Evolutionary conservation across 1,139 yeast genomes (phyloP).

Genomic region (Groenewaldozyma auringiensis): DNA sequence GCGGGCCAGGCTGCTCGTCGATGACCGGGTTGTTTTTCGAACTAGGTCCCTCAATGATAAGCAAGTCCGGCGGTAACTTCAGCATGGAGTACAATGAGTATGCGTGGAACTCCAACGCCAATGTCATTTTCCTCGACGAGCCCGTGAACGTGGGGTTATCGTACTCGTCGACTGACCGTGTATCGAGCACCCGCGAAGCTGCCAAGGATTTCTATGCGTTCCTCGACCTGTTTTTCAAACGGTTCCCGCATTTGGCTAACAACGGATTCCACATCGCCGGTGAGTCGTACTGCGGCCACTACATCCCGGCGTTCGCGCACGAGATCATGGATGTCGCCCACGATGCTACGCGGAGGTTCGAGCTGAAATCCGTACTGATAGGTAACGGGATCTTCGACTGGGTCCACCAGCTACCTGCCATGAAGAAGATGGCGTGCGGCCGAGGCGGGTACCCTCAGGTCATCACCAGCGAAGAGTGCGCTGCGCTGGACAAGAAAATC

Average conservation of each 20-base stretch:
- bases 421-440: conserved; percentile 98
- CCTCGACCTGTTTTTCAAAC: conserved; percentile 78
- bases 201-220: conserved; percentile 91
- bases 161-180: conserved; percentile 37
- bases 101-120: conserved; percentile 65
- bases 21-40: conserved; percentile 61
- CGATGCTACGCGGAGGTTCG: conserved; percentile 67
- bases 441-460: conserved; percentile 83
- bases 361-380: conserved; percentile 78
- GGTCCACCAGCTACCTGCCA: conserved; percentile 76
- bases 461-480: conserved; percentile 70
- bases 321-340: conserved; percentile 82
- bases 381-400: conserved; percentile 98
- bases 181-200: conserved; percentile 50
- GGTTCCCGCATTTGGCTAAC: conserved; percentile 73
- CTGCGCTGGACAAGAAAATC: conserved; percentile 59
- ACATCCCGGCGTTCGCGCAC: conserved; percentile 84
- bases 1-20: conserved; percentile 72
- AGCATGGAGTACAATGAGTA: conserved; percentile 51
- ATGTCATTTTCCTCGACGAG: conserved; percentile 63
- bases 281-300: conserved; percentile 95
- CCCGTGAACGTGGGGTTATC: conserved; percentile 76
- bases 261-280: conserved; percentile 90
- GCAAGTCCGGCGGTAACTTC: conserved; percentile 40
- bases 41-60: conserved; percentile 55